Evolutionary conservation across 106 monocot species (phyloP).

Genomic region (Platanthera guangdongensis): DNA sequence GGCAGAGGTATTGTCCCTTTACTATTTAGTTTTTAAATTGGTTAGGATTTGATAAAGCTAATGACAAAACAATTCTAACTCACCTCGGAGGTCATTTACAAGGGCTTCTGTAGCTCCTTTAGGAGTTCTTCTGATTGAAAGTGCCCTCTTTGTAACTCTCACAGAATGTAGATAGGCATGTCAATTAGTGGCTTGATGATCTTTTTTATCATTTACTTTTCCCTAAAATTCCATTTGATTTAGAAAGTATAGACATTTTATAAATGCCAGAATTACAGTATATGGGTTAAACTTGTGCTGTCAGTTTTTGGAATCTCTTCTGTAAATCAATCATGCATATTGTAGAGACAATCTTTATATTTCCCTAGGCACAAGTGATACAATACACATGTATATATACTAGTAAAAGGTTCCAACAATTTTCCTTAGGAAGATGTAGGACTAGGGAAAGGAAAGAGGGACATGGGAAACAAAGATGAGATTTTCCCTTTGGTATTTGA

Average conservation of each 20-base stretch:
- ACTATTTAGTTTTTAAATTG: background rate
- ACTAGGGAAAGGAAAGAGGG: too few relatives aligned
- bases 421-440: too few relatives aligned
- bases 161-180: background rate
- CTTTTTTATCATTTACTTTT: background rate
- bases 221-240: background rate
- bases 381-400: too few relatives aligned
- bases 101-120: background rate
- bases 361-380: too few relatives aligned
- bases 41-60: background rate
- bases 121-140: background rate
- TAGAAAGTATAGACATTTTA: background rate
- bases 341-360: too few relatives aligned
- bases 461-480: too few relatives aligned
- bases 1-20: slow-evolving; percentile 35
- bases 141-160: background rate
- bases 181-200: background rate
- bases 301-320: too few relatives aligned
- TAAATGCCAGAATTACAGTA: background rate
- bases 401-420: too few relatives aligned
- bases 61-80: background rate
- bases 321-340: too few relatives aligned
- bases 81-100: background rate
- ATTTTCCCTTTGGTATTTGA: too few relatives aligned
- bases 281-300: background rate